phyloP scores from a whole-genome alignment of 352 stramenopile genomes.

The Hyaloperonospora brassicae region DNA sequence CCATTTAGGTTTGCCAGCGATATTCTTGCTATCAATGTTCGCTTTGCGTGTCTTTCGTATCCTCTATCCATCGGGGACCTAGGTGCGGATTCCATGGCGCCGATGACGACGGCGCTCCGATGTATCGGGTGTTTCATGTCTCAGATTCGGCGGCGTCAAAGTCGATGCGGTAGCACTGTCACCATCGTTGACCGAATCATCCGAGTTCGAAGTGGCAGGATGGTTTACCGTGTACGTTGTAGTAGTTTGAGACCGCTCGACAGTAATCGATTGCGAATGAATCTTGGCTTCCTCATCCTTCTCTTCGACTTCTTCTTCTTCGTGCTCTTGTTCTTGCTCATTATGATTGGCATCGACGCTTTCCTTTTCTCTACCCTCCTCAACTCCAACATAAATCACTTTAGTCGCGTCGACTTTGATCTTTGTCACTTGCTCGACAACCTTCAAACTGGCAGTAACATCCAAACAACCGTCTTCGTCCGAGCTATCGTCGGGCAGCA shows the following conservation, averaged over 20 bases:
- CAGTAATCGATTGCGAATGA: conserved; percentile 1
- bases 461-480: conserved; percentile 13
- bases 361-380: conserved; percentile 10
- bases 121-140: conserved; percentile 15
- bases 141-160: conserved; percentile 3
- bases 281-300: neutral
- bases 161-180: neutral
- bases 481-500: conserved; percentile 24
- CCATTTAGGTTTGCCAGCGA: too few relatives aligned
- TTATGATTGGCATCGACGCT: conserved; percentile 4
- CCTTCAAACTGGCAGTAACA: neutral
- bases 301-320: conserved; percentile 3
- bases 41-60: too few relatives aligned
- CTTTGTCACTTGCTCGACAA: conserved; percentile 15
- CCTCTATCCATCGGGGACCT: neutral
- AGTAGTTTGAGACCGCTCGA: conserved; percentile 4
- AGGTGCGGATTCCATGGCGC: conserved; percentile 13
- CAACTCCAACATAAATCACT: conserved; percentile 4
- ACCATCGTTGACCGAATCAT: conserved; percentile 6
- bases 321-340: conserved; percentile 12
- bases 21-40: too few relatives aligned
- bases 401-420: conserved; percentile 5
- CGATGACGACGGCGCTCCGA: conserved; percentile 14
- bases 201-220: conserved; percentile 5
- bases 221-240: conserved; percentile 6